Evolutionary conservation across 176 grass and related monocot genomes (phyloP), one percentile per base, ranked within the genome.

Genomic region (Oryza nivara): DNA sequence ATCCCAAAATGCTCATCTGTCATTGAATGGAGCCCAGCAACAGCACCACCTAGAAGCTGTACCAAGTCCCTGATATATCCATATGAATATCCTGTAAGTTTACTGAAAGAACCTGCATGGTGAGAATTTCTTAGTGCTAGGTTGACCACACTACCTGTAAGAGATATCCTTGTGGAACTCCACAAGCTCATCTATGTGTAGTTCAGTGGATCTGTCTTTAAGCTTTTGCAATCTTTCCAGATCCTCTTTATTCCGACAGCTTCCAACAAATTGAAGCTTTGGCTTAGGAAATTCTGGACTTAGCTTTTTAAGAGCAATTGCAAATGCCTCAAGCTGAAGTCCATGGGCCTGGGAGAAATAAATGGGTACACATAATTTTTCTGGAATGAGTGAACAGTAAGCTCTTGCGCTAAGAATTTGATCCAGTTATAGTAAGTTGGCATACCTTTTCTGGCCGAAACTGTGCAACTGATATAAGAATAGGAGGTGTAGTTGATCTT

Each of bases 361-460:
- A n/a, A 35, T 6, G 46, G 43, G 61, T 68, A 23, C 46, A 79
- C 9, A 23, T 63, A 49, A 76, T 67, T 81, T 88, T 47, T 73
- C 70, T 74, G 66, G 72, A 47, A 35, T 80, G n/a, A 81, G 13
- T 35, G 67, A 72, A 23, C 1, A 35, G 40, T 63, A 30, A 41
- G 64, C 19, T 48, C 28, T 80, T 67, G 65, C 54, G 19, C 25
- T 22, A 75, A 56, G 38, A 85, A 34, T 23, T 69, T 79, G 74
- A 44, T 36, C 22, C n/a, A 54, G 35, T 32, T 32, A 32, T 20
- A 26, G 34, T 69, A 75, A 69, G 14, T 44, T 52, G 70, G 32
- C 43, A 72, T 66, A 96, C 96, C 96, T 99, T 99, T 87, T 99
- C 96, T 44, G 96, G 96, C 38, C 96, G 93, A 86, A 99, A 99